A percentile compares a stretch with the other conserved stretches of the same genome.
Evolutionary conservation across 176 grass and related monocot genomes (phyloP).

Genomic region (Oryza glaberrima): DNA sequence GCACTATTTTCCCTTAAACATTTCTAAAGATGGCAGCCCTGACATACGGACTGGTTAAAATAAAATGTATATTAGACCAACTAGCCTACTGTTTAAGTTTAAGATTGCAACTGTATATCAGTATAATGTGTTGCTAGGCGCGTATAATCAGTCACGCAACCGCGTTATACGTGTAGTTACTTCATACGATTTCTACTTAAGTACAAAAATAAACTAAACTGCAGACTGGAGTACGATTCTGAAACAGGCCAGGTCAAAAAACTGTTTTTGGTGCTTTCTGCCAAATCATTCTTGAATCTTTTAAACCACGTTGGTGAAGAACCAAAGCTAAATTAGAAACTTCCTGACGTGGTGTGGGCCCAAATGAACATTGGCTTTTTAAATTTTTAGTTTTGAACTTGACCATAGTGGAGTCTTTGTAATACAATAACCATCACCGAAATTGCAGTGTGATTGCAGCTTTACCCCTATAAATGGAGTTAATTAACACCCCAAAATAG

Average conservation of each 20-base stretch:
- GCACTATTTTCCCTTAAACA: no score
- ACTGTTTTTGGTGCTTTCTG: neutral
- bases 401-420: neutral
- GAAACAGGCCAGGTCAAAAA: no score
- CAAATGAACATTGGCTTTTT: neutral
- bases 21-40: no score
- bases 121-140: no score
- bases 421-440: neutral
- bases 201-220: neutral
- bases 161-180: neutral
- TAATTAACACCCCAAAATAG: neutral
- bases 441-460: neutral
- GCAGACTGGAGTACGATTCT: no score
- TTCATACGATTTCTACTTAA: neutral
- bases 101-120: no score
- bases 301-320: neutral
- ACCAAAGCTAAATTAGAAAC: neutral
- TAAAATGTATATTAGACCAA: no score
- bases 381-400: neutral
- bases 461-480: neutral
- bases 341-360: neutral
- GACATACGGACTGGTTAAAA: no score
- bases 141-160: no score
- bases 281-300: neutral
- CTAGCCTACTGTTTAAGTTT: no score